Conservation (phyloP, 768 basidiomycete genomes). For the Saitozyma sp. region DNA sequence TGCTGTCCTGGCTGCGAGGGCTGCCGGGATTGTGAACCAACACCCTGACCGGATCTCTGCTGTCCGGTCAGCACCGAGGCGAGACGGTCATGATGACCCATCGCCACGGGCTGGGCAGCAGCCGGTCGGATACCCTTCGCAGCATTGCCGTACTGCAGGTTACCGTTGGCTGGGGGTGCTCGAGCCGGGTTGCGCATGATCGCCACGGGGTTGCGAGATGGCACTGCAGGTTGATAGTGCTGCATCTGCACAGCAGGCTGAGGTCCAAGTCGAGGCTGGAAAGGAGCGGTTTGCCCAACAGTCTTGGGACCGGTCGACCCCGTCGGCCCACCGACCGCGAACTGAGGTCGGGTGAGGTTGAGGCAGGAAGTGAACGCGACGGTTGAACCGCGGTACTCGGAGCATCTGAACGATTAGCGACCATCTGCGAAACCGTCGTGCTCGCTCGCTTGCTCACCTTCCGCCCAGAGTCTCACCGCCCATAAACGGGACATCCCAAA, state of each 20-base stretch:
- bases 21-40: neutral
- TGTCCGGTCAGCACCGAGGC: constrained; percentile 13
- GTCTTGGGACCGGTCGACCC: constrained; percentile 14
- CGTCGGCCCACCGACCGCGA: constrained; percentile 64
- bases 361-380: constrained; percentile 84
- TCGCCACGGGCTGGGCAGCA: neutral
- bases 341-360: constrained; percentile 84
- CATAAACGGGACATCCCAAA: constrained; percentile 96
- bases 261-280: constrained; percentile 71
- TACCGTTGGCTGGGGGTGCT: constrained; percentile 14
- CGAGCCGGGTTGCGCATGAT: constrained; percentile 72
- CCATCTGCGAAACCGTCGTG: too few relatives aligned
- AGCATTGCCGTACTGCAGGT: constrained; percentile 47
- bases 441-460: constrained; percentile 58
- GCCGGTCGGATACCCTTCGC: constrained; percentile 40
- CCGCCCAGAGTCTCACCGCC: constrained; percentile 82
- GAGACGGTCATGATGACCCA: constrained; percentile 17
- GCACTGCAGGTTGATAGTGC: constrained; percentile 19
- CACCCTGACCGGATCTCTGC: neutral
- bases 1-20: neutral
- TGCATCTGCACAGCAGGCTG: constrained; percentile 58
- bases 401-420: constrained; percentile 62
- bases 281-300: constrained; percentile 54
- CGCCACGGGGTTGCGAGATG: constrained; percentile 57
- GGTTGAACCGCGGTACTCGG: constrained; percentile 85